Conservation (phyloP, 352 stramenopile species). For the Pythium brachiatum region DNA sequence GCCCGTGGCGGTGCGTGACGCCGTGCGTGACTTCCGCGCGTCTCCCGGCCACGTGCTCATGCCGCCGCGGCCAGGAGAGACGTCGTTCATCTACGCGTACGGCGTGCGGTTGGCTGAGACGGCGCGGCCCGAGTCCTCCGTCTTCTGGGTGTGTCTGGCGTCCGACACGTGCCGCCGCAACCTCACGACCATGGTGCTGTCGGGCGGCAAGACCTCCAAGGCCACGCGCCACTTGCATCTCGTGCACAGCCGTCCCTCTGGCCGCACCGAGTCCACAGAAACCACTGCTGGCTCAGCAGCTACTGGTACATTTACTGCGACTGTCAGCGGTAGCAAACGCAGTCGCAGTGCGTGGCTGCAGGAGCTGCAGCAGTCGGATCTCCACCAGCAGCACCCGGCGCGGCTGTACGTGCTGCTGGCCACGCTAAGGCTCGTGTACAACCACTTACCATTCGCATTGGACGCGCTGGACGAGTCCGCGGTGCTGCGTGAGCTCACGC, state of each 20-base stretch:
- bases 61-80: neutral
- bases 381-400: neutral
- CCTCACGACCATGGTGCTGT: neutral
- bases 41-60: neutral
- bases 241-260: neutral
- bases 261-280: neutral
- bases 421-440: constrained; percentile 2
- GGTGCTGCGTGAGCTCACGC: neutral
- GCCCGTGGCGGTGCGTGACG: constrained; percentile 4
- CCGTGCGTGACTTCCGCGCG: neutral
- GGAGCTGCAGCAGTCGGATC: constrained; percentile 3
- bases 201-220: constrained; percentile 16
- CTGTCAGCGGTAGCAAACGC: neutral
- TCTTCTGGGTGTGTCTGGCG: constrained; percentile 11
- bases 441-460: constrained; percentile 6
- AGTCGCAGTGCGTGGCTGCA: neutral
- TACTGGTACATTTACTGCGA: neutral
- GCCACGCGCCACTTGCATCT: constrained; percentile 5
- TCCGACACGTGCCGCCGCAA: constrained; percentile 3
- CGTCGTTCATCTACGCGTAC: constrained; percentile 11
- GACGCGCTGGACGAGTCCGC: constrained; percentile 1
- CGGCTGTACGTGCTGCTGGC: constrained; percentile 12
- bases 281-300: neutral
- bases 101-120: constrained; percentile 1
- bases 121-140: neutral